Evolutionary conservation across 441 rosid genomes (phyloP).

Genomic region (Jatropha multifida): DNA sequence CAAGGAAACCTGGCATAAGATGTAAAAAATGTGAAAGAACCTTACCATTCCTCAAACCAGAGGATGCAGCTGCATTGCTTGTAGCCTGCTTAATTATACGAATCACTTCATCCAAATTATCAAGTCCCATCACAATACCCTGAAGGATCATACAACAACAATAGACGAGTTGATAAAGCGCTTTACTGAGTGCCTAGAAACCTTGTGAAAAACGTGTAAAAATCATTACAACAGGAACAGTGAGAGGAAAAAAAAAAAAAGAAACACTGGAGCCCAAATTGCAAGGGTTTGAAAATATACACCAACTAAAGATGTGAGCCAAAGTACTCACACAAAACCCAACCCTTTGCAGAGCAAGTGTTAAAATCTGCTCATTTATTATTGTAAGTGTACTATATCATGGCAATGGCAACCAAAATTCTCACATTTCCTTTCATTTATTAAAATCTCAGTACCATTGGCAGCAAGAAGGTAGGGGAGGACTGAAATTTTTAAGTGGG

Average conservation of each 20-base stretch:
- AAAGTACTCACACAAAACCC: neutral
- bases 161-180: slow-evolving; percentile 1
- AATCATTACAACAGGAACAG: neutral
- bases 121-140: slow-evolving; percentile 90
- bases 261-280: neutral
- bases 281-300: neutral
- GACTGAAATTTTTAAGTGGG: neutral
- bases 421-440: no score
- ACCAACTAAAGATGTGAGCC: neutral
- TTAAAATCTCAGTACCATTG: no score
- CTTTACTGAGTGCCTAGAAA: neutral
- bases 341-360: neutral
- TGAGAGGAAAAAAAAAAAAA: neutral
- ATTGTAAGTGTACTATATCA: neutral
- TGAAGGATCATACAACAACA: slow-evolving; percentile 26
- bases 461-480: neutral
- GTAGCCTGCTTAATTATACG: slow-evolving; percentile 59
- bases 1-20: neutral
- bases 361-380: neutral
- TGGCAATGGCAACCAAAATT: no score
- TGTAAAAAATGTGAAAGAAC: neutral
- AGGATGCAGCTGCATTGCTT: slow-evolving; percentile 68
- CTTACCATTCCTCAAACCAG: slow-evolving; percentile 63
- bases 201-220: neutral
- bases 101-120: slow-evolving; percentile 77